Base-by-base conservation (phyloP, 2,329 filamentous ascomycete genomes). In the Xylariaceae sp. region DNA sequence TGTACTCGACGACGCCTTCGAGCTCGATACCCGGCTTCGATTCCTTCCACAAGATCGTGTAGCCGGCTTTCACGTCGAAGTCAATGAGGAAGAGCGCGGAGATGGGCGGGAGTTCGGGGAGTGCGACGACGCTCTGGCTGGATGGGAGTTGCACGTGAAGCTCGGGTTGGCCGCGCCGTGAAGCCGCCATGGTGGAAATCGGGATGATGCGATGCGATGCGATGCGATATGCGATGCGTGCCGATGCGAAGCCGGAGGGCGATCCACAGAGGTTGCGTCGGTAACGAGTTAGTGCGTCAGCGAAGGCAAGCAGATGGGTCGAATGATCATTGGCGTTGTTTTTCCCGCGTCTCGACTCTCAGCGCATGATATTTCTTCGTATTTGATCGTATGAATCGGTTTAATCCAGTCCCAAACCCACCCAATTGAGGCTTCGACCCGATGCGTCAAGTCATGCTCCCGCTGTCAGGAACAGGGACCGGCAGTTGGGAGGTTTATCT, bases 41-140 rank as follows among this genome's bases (percentile, higher is more conserved):
- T 65, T 84, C 86, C 74, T 95, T 91, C 94, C 94, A 97, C 42
- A 86, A 85, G 71, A 97, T 88, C 51, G 91, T 96, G 75, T 88
- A 96, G 78, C 92, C 92, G 69, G 91, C 88, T 74, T 92, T 94
- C 76, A 93, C 88, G 75, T 96, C 92, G 77, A 96, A 96, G 71
- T 89, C 86, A 75, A 96, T 93, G 63, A 96, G 81, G 74, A 96
- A 96, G 42, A 95, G 81, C 37, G 91, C 91, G 45, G 88, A 87
- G 70, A 93, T 84, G 56, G 81, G 81, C 53, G 83, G 83, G 8
- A 82, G 75, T 64, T 83, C 81, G 62, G 76, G 71, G 18, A 74
- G 71, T 15, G 64, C 42, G 64, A 74, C 70, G 59, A 71, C 66
- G 62, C 64, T 64, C 11, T 64, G 59, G 42, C 54, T 64, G 23